A percentile compares a stretch with the other conserved stretches of the same genome.
Evolutionary conservation across 106 monocot genomes (phyloP).

Genomic region (Dendrobium nobile): DNA sequence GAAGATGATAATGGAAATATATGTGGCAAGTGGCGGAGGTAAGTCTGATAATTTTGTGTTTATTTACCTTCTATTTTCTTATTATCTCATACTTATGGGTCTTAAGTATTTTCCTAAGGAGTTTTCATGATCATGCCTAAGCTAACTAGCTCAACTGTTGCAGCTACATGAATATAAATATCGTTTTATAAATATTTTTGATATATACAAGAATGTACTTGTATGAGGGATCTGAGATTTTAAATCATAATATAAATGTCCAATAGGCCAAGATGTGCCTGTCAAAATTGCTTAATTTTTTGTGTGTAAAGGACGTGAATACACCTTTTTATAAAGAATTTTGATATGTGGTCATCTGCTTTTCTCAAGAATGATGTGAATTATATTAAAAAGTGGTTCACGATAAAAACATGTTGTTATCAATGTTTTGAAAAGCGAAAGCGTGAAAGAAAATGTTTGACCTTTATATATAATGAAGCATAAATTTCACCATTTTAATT

Average conservation of each 20-base stretch:
- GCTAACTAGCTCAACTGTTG: not conserved
- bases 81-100: not conserved
- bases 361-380: too few relatives aligned
- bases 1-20: slow-evolving; percentile 7
- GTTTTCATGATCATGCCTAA: not conserved
- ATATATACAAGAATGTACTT: not conserved
- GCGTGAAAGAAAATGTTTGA: too few relatives aligned
- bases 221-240: not conserved
- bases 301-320: not conserved
- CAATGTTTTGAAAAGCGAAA: too few relatives aligned
- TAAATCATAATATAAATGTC: not conserved
- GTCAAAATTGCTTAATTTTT: not conserved
- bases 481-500: too few relatives aligned
- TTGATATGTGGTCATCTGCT: not conserved
- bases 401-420: too few relatives aligned
- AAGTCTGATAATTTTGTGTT: slow-evolving; percentile 2
- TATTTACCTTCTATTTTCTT: not conserved
- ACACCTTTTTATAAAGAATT: not conserved
- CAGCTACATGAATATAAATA: not conserved
- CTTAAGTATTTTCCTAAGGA: not conserved
- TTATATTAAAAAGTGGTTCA: too few relatives aligned
- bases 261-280: not conserved
- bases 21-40: slow-evolving; percentile 14
- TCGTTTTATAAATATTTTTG: not conserved
- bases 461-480: too few relatives aligned